A percentile compares a stretch with the other conserved stretches of the same genome.
Evolutionary conservation across 2,329 filamentous ascomycete genomes (phyloP).

Genomic region (Penicillium vulpinum): DNA sequence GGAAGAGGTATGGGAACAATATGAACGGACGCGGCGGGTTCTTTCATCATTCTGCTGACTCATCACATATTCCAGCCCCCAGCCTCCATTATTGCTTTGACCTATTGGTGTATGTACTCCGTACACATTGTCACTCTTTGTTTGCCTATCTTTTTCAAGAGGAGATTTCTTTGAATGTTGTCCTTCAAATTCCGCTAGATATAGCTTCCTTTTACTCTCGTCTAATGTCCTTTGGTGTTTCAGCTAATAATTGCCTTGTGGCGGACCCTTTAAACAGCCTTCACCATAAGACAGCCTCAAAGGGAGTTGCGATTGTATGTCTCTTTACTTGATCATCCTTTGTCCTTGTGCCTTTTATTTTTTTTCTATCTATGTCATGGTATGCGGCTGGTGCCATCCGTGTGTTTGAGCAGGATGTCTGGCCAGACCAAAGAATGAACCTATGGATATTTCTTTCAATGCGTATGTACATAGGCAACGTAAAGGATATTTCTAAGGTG

Average conservation of each 20-base stretch:
- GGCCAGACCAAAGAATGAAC: background rate
- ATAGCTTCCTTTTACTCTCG: background rate
- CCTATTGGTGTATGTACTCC: background rate
- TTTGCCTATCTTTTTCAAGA: background rate
- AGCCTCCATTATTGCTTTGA: background rate
- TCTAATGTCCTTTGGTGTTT: background rate
- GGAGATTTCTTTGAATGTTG: background rate
- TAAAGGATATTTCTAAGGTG: slow-evolving; percentile 8
- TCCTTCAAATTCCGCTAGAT: background rate
- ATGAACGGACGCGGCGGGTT: slow-evolving; percentile 2
- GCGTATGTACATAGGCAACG: slow-evolving; percentile 23
- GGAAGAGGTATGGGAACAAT: slow-evolving; percentile 6
- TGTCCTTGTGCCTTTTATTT: background rate
- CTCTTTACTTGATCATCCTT: background rate
- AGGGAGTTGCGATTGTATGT: background rate
- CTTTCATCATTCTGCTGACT: slow-evolving; percentile 11
- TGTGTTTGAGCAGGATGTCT: background rate
- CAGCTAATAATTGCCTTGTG: background rate
- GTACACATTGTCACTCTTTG: background rate
- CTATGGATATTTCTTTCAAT: slow-evolving; percentile 16
- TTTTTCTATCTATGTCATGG: background rate
- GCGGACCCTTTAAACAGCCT: background rate
- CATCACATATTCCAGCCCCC: background rate
- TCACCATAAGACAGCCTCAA: background rate
- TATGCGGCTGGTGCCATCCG: background rate